phyloP scores from a whole-genome alignment of 2,329 filamentous ascomycete species.

The Elsinoe fawcettii region DNA sequence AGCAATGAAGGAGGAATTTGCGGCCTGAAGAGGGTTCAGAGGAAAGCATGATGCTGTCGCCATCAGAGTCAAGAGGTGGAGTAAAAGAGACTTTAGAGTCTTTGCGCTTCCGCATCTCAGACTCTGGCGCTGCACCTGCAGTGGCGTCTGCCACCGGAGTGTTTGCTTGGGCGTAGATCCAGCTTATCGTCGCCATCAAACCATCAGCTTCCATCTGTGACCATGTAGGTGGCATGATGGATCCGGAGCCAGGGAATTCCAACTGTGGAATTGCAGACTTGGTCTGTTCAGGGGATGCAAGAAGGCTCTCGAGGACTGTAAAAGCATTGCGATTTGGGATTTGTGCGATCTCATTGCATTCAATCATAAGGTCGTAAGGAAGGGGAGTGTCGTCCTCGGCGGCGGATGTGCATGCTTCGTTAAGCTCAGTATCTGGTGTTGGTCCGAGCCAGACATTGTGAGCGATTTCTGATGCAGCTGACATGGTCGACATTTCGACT shows the following conservation, averaged over 20 bases:
- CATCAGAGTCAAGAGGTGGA: conserved; percentile 39
- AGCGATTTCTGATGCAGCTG: conserved; percentile 77
- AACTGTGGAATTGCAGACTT: conserved; percentile 48
- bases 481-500: conserved; percentile 89
- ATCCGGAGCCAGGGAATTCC: conserved; percentile 92
- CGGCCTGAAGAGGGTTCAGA: conserved; percentile 38
- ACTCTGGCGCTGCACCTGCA: conserved; percentile 22
- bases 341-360: conserved; percentile 77
- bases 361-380: conserved; percentile 65
- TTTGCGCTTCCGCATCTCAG: conserved; percentile 29
- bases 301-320: conserved; percentile 52
- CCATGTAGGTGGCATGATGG: conserved; percentile 76
- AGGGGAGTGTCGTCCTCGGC: conserved; percentile 17
- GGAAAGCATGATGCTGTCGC: conserved; percentile 48
- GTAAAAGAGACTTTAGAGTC: conserved; percentile 35
- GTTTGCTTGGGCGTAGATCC: conserved; percentile 79
- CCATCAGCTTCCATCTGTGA: conserved; percentile 75
- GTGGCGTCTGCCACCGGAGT: conserved; percentile 25
- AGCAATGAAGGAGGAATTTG: conserved; percentile 83
- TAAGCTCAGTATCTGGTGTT: conserved; percentile 61
- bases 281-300: conserved; percentile 32
- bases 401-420: conserved; percentile 52
- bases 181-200: conserved; percentile 77
- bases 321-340: conserved; percentile 64
- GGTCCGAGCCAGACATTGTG: conserved; percentile 86